phyloP scores from a whole-genome alignment of 176 grass and related monocot species.

The Tillandsia fasciculata region DNA sequence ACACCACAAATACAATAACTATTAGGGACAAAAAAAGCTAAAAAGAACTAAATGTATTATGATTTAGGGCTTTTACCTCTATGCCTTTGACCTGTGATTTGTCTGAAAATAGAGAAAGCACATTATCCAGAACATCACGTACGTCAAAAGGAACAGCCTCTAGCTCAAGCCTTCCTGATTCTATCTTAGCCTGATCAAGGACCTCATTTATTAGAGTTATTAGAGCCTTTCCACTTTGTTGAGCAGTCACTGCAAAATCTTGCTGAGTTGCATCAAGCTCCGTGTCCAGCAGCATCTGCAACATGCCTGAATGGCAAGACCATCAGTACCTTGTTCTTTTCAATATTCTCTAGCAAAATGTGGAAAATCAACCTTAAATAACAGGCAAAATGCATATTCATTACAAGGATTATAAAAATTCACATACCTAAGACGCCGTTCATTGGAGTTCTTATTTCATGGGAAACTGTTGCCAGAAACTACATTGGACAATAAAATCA shows the following conservation, averaged over 20 bases:
- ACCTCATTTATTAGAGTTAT: constrained; percentile 85
- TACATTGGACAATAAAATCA: constrained; percentile 32
- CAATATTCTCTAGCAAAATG: not conserved
- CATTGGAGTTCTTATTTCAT: constrained; percentile 88
- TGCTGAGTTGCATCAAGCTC: constrained; percentile 72
- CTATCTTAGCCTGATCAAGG: constrained; percentile 80
- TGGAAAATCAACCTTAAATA: constrained; percentile 4
- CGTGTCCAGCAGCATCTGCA: constrained; percentile 82
- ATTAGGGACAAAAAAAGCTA: not conserved
- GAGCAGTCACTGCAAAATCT: constrained; percentile 75
- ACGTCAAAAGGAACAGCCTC: constrained; percentile 67
- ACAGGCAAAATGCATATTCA: not conserved
- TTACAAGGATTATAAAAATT: constrained; percentile 3
- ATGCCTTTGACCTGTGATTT: constrained; percentile 67
- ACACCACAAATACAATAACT: constrained; percentile 8
- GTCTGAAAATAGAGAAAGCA: constrained; percentile 66
- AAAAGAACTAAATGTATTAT: not conserved
- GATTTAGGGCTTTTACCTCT: constrained; percentile 36
- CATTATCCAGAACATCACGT: constrained; percentile 68
- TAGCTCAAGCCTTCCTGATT: constrained; percentile 67
- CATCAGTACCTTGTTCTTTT: constrained; percentile 7
- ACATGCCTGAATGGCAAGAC: constrained; percentile 49
- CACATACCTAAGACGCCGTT: constrained; percentile 76
- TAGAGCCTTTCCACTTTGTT: constrained; percentile 56
- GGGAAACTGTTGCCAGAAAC: constrained; percentile 88